These are phyloP conservation scores for Penicillium sp. DNA, from an alignment of 2,329 filamentous ascomycete genomes.

Conservation along the genomic window DNA sequence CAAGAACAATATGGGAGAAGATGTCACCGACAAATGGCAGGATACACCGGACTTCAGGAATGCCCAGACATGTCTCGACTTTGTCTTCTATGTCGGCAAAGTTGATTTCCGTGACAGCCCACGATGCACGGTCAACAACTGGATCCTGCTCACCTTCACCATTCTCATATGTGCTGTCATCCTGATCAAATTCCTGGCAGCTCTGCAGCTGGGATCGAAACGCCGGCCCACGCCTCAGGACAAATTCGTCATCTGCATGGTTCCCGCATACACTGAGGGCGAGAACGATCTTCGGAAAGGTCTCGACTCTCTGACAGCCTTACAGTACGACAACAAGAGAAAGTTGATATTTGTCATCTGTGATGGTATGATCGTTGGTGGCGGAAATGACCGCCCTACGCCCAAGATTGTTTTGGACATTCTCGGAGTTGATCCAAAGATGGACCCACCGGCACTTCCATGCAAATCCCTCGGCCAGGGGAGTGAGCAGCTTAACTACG, in stretches of 20 bases:
- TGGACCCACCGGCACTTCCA: constrained; percentile 84
- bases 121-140: constrained; percentile 80
- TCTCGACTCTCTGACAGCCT: constrained; percentile 82
- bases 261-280: constrained; percentile 94
- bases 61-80: constrained; percentile 70
- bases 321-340: constrained; percentile 96
- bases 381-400: constrained; percentile 92
- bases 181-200: constrained; percentile 78
- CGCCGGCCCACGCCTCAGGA: constrained; percentile 81
- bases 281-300: constrained; percentile 91
- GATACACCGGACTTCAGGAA: constrained; percentile 47
- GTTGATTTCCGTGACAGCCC: constrained; percentile 72
- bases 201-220: constrained; percentile 87
- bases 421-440: constrained; percentile 89
- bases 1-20: constrained; percentile 64
- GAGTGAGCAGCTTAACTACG: constrained; percentile 90
- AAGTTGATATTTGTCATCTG: constrained; percentile 89
- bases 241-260: constrained; percentile 97
- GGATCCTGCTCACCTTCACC: constrained; percentile 79
- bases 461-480: constrained; percentile 88
- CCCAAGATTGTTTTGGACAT: constrained; percentile 95
- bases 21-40: constrained; percentile 63
- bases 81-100: constrained; percentile 72
- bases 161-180: constrained; percentile 74
- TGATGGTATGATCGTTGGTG: constrained; percentile 98